Evolutionary conservation across 305 asterid species (phyloP), one percentile per base, ranked within the genome.

Genomic region (Striga hermonthica): DNA sequence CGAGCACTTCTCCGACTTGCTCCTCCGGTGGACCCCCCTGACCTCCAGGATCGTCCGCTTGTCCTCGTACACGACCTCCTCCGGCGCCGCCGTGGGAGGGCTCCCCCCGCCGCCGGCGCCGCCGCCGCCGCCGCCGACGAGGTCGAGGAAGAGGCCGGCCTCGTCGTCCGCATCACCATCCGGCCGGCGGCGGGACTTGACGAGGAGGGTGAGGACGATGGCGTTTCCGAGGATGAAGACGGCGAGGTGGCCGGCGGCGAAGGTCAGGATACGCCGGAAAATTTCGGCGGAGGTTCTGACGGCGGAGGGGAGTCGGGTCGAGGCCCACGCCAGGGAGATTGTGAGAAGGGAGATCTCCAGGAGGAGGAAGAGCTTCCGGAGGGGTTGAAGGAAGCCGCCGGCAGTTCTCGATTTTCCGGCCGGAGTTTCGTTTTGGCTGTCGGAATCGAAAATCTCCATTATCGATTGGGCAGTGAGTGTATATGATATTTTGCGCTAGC

Each of bases 201-300:
- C 54, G 63, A 85, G 72, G 45, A 90, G 88, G 64, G 80, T 73
- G 28, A 87, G 78, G 40, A 84, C 95, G 62, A 90, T 85, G 80
- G 73, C 38, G 58, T 87, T 90, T 52, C 87, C 57, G 43, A 90
- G 60, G 13, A 90, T 56, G 85, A 90, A 87, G 52, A 82, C 60
- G 76, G 80, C 87, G 73, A 81, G 74, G 14, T 85, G 95, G 69
- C 81, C 79, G 48, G 72, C 31, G 72, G 80, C 71, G 64, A 82
- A 3, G 61, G 63, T 38, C 0, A 77, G 34, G 65, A 89, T 69
- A 22, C 44, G 82, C 65, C 88, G 87, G 80, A 83, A 74, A 67
- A 73, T 83, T 62, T 81, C 90, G 66, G 79, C 84, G 78, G 88
- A 82, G 76, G 74, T 40, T 67, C 68, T 81, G 65, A 82, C 79